Base-by-base conservation (phyloP, 257 asterid genomes). In the Echites panduratus region DNA sequence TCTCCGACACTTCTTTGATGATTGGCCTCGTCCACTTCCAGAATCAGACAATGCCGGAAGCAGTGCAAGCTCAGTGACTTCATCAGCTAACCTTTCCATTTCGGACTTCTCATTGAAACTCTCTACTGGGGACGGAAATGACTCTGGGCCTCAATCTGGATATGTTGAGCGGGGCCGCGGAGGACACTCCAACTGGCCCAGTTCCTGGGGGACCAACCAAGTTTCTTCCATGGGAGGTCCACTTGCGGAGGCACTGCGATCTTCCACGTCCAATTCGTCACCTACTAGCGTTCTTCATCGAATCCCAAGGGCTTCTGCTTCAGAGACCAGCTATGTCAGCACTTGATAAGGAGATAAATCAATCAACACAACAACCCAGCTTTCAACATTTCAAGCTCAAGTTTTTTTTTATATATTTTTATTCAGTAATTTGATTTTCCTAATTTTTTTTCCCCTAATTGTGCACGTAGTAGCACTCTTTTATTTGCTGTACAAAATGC, bases 221-320 rank as follows among this genome's bases (percentile, higher is more conserved):
- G 83, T 61, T 13, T 79, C 86, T 16, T 79, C 93, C 7, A 79
- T 89, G 89, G 93, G 96, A 0, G 97, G 97, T 9, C 97, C 99
- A 29, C 79, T 94, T 26, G 99, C 95, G 0, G 99, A 94, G 87
- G 99, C 95, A 5, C 59, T 94, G 80, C 79, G 97, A 72, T 88
- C 93, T 0, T 89, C 96, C 0, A 77, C 52, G n/a, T 75, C 96
- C 35, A 78, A 65, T 41, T 84, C 94, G 0, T 91, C 96, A 1
- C 98, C 96, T 7, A 89, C 91, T 0, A 93, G 98, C 26, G 94
- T 91, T 73, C 82, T 90, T 58, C 88, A 83, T 70, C 90, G 84
- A 4, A 22, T 82, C 76, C 78, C 83, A 17, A 76, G 84, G 5
- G 81, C 72, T 49, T 75, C 64, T 0, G 57, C 76, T 1, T 82